Percentiles rank a stretch among this genome's conserved stretches.
phyloP scores from a whole-genome alignment of 495 filamentous ascomycete genomes.

The Articulospora tetracladia region DNA sequence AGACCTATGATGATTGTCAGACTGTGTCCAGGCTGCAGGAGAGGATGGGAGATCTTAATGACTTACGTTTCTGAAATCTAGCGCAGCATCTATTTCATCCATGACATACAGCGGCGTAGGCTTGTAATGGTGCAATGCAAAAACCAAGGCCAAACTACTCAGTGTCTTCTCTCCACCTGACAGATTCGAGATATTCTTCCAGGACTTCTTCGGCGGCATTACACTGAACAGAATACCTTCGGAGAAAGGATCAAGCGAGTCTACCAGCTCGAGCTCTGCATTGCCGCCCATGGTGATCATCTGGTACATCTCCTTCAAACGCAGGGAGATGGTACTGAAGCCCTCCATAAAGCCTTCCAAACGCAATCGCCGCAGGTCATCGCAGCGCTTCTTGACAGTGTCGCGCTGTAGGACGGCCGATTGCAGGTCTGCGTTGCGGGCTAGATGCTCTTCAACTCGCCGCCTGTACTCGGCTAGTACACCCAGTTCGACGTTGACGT shows the following conservation, averaged over 20 bases:
- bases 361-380: constrained; percentile 83
- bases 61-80: constrained; percentile 97
- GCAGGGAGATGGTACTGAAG: constrained; percentile 89
- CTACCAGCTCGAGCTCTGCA: constrained; percentile 93
- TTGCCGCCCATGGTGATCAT: constrained; percentile 99
- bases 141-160: constrained; percentile 88
- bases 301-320: constrained; percentile 99
- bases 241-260: constrained; percentile 91
- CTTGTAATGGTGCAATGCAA: constrained; percentile 97
- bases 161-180: constrained; percentile 96
- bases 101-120: constrained; percentile 97
- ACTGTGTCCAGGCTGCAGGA: too few relatives aligned
- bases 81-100: constrained; percentile 97
- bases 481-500: constrained; percentile 80
- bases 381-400: constrained; percentile 80
- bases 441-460: constrained; percentile 78
- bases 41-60: too few relatives aligned
- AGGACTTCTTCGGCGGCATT: constrained; percentile 99
- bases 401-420: constrained; percentile 74
- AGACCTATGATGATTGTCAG: constrained; percentile 73
- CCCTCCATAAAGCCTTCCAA: constrained; percentile 98
- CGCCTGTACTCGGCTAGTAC: constrained; percentile 93
- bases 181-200: constrained; percentile 98
- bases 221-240: constrained; percentile 96
- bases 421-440: constrained; percentile 75